Evolutionary conservation across 768 basidiomycete species (phyloP), one percentile per base, ranked within the genome.

Genomic region (Hericium alpestre): DNA sequence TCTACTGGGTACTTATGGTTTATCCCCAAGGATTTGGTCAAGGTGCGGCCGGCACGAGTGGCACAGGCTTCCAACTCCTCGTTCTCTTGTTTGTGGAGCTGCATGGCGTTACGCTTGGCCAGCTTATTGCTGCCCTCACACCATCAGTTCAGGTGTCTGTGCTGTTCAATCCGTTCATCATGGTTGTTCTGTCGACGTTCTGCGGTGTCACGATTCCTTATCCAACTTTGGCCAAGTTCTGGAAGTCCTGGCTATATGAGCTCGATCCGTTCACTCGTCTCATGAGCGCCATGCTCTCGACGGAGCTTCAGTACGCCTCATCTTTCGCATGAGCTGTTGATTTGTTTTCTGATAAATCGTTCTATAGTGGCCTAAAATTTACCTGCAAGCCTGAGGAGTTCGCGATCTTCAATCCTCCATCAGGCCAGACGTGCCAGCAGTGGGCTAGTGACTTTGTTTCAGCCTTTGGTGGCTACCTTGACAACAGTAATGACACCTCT

Each of bases 141-240:
- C 90, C 91, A 0, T 81, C 83, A 49, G 78, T 93, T 53, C 83
- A 87, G 65, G 76, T 74, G 40, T 89, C 89, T 10, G 86, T 87
- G 6, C 71, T 92, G 56, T 86, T 84, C 73, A 91, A 88, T 67
- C 90, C 90, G 1, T 86, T 89, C 76, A 59, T 90, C 51, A 73
- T 77, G 46, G 67, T 84, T 37, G 72, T 86, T 40, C 78, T 90
- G 53, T 70, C 79, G 4, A 77, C 83, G 15, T 91, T 91, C 79
- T 89, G 87, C 62, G 90, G 90, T 65, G 87, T 90, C 15, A 85
- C 86, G 1, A 80, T 90, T 55, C 87, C 87, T 0, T 84, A 78
- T 57, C 79, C 83, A 0, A 76, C 75, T 4, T 69, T 90, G 67
- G 75, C 76, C 10, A 65, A 67, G 27, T 90, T 89, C 75, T 90